A percentile compares a stretch with the other conserved stretches of the same genome.
These are phyloP conservation scores for Boletus reticulatus DNA, from an alignment of 768 basidiomycete species.

Conservation along the genomic window DNA sequence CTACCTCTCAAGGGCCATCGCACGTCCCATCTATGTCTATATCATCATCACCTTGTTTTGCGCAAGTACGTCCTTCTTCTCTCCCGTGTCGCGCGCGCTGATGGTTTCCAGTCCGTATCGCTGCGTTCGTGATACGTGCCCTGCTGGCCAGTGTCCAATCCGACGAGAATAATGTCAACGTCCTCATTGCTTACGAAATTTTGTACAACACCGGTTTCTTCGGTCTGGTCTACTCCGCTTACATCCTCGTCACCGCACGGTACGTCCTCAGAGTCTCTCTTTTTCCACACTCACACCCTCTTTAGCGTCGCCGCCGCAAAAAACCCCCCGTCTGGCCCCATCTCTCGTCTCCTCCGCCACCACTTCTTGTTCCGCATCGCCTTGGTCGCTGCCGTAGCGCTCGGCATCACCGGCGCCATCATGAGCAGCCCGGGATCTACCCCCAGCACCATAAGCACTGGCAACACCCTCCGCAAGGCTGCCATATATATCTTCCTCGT, in stretches of 20 bases:
- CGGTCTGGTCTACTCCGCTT: slow-evolving; percentile 28
- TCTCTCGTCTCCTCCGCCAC: slow-evolving; percentile 16
- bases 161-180: slow-evolving; percentile 19
- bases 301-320: slow-evolving; percentile 11
- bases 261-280: slow-evolving; percentile 7
- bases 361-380: slow-evolving; percentile 25
- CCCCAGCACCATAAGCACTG: slow-evolving; percentile 7
- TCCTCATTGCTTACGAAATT: slow-evolving; percentile 30
- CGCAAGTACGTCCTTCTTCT: slow-evolving; percentile 11
- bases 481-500: slow-evolving; percentile 32
- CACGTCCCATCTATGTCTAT: slow-evolving; percentile 19
- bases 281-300: background rate
- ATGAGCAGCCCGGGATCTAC: slow-evolving; percentile 4
- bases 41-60: slow-evolving; percentile 27
- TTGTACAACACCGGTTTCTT: slow-evolving; percentile 37
- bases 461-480: slow-evolving; percentile 24
- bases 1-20: slow-evolving; percentile 13
- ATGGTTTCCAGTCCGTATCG: slow-evolving; percentile 12
- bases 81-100: background rate
- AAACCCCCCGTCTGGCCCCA: slow-evolving; percentile 14
- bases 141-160: slow-evolving; percentile 12
- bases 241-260: slow-evolving; percentile 30
- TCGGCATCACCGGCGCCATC: slow-evolving; percentile 31
- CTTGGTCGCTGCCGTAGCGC: slow-evolving; percentile 22
- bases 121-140: slow-evolving; percentile 16